phyloP scores from a whole-genome alignment of 2,329 filamentous ascomycete genomes.

The Cephalotrichum gorgonifer region DNA sequence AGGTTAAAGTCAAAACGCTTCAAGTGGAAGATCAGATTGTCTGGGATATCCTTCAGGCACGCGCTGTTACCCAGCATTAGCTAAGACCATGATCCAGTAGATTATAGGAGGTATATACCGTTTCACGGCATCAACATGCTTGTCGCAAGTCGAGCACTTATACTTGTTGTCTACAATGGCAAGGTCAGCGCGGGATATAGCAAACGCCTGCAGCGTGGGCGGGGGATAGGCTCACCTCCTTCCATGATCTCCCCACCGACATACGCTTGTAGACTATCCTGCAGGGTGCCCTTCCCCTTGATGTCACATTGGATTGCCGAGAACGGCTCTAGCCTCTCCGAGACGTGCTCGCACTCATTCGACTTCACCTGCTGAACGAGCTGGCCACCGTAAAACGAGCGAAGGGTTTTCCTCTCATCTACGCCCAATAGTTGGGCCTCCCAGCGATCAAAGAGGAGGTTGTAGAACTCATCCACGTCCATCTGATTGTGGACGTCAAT shows the following conservation, averaged over 20 bases:
- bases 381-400: constrained; percentile 82
- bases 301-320: constrained; percentile 95
- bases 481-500: constrained; percentile 90
- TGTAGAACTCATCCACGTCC: constrained; percentile 98
- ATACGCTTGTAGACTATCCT: constrained; percentile 88
- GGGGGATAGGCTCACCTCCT: constrained; percentile 43
- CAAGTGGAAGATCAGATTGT: constrained; percentile 91
- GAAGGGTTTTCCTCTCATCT: constrained; percentile 62
- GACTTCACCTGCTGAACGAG: constrained; percentile 93
- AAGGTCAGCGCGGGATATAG: constrained; percentile 11
- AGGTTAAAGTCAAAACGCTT: constrained; percentile 82
- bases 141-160: constrained; percentile 83
- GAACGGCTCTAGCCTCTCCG: constrained; percentile 80
- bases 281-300: constrained; percentile 73
- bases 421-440: constrained; percentile 65
- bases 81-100: neutral
- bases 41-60: constrained; percentile 83
- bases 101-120: constrained; percentile 34
- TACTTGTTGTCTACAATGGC: constrained; percentile 74
- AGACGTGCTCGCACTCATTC: constrained; percentile 88
- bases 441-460: constrained; percentile 82
- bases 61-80: constrained; percentile 41
- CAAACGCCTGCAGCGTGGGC: neutral
- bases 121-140: constrained; percentile 88
- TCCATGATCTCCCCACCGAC: constrained; percentile 95